Conservation (phyloP, 225 moss, liverwort and hornwort species). For the Thuidium tamariscinum region DNA sequence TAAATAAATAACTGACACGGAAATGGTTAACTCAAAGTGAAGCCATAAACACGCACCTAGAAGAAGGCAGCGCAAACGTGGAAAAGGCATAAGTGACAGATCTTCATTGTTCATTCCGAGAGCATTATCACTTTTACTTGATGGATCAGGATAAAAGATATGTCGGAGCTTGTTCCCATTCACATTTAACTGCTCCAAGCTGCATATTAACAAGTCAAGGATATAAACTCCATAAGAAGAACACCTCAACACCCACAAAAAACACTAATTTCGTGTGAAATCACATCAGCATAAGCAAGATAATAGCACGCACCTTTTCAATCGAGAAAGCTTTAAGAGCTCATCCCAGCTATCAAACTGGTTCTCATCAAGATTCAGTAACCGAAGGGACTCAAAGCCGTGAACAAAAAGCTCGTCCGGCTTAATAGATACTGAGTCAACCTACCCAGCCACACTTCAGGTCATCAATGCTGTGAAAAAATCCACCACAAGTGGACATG, state of each 20-base stretch:
- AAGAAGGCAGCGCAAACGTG: constrained; percentile 56
- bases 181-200: constrained; percentile 87
- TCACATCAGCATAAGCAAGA: neutral
- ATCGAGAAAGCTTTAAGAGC: constrained; percentile 71
- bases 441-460: constrained; percentile 23
- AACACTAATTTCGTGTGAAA: neutral
- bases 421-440: neutral
- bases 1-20: neutral
- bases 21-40: neutral
- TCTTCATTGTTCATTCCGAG: neutral
- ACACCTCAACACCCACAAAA: neutral
- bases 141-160: constrained; percentile 38
- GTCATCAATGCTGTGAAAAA: neutral
- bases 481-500: neutral
- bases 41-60: constrained; percentile 38
- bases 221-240: neutral
- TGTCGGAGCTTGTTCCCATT: constrained; percentile 63
- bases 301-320: constrained; percentile 36
- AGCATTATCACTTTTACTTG: neutral
- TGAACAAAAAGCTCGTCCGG: constrained; percentile 25
- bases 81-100: constrained; percentile 19
- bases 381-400: constrained; percentile 71
- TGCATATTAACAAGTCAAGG: constrained; percentile 14
- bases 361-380: constrained; percentile 92
- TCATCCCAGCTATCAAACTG: constrained; percentile 66